Evolutionary conservation across 768 basidiomycete species (phyloP).

Genomic region (Punctularia strigosozonata): DNA sequence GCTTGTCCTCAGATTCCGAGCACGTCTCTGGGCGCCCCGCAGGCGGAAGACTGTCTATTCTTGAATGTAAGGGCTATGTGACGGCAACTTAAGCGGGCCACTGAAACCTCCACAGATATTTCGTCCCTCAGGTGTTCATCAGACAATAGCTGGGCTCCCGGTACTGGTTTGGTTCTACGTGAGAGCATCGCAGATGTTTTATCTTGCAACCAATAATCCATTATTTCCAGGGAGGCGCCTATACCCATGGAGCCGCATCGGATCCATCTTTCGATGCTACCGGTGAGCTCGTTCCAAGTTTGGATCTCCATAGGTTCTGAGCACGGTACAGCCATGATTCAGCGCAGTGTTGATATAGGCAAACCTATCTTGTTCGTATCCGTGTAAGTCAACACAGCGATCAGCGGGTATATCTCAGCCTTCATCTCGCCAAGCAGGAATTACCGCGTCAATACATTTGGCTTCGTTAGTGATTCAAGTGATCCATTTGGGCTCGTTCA

Average conservation of each 20-base stretch:
- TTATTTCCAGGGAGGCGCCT: conserved; percentile 36
- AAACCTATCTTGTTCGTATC: conserved; percentile 52
- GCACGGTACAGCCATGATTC: conserved; percentile 29
- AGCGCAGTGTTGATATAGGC: conserved; percentile 29
- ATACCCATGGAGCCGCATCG: no score
- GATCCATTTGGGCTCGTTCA: neutral
- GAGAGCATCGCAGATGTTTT: conserved; percentile 4
- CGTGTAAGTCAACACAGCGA: conserved; percentile 20
- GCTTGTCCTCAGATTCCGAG: conserved; percentile 40
- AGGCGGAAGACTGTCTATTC: conserved; percentile 40
- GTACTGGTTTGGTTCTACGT: conserved; percentile 25
- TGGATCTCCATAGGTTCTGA: neutral
- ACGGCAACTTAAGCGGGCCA: no score
- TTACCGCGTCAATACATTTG: conserved; percentile 46
- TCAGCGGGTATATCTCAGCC: neutral
- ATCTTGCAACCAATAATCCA: neutral
- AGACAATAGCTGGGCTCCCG: conserved; percentile 15
- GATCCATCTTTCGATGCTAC: conserved; percentile 35
- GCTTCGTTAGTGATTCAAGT: conserved; percentile 30
- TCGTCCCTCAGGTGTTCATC: conserved; percentile 15
- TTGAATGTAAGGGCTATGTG: conserved; percentile 35
- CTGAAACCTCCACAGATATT: no score
- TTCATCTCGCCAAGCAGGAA: conserved; percentile 24
- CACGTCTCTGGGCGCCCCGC: conserved; percentile 26
- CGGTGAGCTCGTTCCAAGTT: conserved; percentile 18